Percentiles rank a stretch among this genome's conserved stretches.
phyloP scores from a whole-genome alignment of 1,284 basidiomycete species.

The Chondrostereum purpureum region DNA sequence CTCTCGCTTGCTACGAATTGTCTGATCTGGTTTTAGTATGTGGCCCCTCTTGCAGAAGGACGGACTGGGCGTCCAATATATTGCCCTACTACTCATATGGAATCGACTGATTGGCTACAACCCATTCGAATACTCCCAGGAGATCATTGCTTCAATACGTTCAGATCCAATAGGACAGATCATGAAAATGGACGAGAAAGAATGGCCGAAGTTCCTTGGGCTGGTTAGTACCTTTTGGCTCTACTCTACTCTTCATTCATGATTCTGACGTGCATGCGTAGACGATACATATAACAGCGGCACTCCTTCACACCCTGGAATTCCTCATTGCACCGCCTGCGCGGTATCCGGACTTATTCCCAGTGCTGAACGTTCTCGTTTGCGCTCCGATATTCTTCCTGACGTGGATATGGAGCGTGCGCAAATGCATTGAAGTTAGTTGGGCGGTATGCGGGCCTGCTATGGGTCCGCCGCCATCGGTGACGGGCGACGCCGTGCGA shows the following conservation, averaged over 20 bases:
- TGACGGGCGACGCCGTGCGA: too few relatives aligned
- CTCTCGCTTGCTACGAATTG: background rate
- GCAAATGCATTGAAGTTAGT: conserved; percentile 56
- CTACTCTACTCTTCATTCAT: conserved; percentile 1
- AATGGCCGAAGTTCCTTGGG: conserved; percentile 39
- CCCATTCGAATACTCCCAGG: conserved; percentile 37
- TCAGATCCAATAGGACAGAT: conserved; percentile 5
- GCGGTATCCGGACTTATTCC: conserved; percentile 81
- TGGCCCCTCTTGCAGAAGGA: conserved; percentile 84
- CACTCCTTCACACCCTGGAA: conserved; percentile 62
- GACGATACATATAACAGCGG: conserved; percentile 54
- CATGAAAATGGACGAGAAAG: background rate
- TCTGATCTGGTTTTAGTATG: conserved; percentile 50
- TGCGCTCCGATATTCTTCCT: conserved; percentile 74
- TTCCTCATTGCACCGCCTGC: conserved; percentile 52
- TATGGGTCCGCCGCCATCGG: background rate
- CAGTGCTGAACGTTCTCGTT: conserved; percentile 82
- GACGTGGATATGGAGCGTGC: conserved; percentile 74
- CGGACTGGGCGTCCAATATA: conserved; percentile 70
- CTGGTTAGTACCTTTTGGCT: conserved; percentile 38
- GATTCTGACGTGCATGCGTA: too few relatives aligned
- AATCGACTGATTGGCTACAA: conserved; percentile 78
- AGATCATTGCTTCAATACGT: conserved; percentile 32
- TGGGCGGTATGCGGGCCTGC: conserved; percentile 43
- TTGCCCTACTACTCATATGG: conserved; percentile 67